Evolutionary conservation across 2,329 filamentous ascomycete genomes (phyloP).

Genomic region (Lachnellula cervina): DNA sequence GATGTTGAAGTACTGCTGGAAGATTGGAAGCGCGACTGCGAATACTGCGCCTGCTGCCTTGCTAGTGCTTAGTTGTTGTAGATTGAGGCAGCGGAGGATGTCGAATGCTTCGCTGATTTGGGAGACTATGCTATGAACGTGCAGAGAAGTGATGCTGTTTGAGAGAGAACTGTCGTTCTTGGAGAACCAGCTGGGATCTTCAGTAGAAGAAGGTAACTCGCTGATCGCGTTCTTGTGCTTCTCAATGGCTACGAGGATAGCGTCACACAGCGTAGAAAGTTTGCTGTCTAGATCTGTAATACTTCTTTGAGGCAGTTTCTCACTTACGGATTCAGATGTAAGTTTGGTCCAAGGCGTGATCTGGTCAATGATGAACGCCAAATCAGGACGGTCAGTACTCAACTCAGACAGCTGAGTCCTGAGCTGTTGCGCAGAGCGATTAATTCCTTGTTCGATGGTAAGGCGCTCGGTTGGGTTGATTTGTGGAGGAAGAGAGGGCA

Average conservation of each 20-base stretch:
- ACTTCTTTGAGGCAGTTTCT: constrained; percentile 4
- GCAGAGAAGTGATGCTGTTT: constrained; percentile 26
- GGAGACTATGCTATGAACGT: constrained; percentile 21
- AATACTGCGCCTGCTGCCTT: constrained; percentile 52
- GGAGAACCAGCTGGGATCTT: constrained; percentile 60
- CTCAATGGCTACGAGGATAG: constrained; percentile 75
- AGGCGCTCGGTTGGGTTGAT: constrained; percentile 41
- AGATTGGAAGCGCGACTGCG: constrained; percentile 60
- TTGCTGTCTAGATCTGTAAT: constrained; percentile 48
- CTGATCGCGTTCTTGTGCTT: constrained; percentile 55
- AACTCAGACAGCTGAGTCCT: constrained; percentile 36
- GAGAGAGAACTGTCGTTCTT: constrained; percentile 29
- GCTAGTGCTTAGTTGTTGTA: constrained; percentile 38
- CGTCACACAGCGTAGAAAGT: constrained; percentile 64
- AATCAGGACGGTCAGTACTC: constrained; percentile 46
- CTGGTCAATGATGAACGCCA: constrained; percentile 62
- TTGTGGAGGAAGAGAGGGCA: constrained; percentile 46
- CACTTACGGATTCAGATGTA: constrained; percentile 7
- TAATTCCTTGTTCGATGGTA: constrained; percentile 17
- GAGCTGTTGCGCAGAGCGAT: constrained; percentile 15
- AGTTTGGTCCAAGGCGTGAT: constrained; percentile 58
- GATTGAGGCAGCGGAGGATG: constrained; percentile 41
- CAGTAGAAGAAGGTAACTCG: constrained; percentile 51
- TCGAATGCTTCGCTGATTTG: constrained; percentile 41
- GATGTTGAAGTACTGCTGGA: constrained; percentile 66